Base-by-base conservation (phyloP, 805 yeast genomes). In the Starmerella potacharoeniae region DNA sequence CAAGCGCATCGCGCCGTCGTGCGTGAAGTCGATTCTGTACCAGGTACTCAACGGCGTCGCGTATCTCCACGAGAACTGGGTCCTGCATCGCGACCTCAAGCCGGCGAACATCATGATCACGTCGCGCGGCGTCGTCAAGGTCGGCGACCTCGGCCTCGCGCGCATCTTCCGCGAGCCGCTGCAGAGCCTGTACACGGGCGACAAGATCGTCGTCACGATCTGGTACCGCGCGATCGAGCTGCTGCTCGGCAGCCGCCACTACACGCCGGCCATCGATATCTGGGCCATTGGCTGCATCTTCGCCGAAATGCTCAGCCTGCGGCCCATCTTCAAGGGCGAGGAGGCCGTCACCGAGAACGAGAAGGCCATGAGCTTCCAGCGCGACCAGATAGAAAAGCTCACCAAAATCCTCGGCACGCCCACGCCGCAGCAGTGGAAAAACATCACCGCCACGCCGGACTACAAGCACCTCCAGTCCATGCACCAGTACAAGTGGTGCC, bases 51-150 rank as follows among this genome's bases (percentile, higher is more conserved):
- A 86, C 64, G 99, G 98, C 4, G 90, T 93, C 2, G 81, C 89
- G 0, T 93, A 83, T 65, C 70, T 93, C 44, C 99, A 93, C 69
- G 91, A 89, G 68, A 91, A 93, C 69, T 93, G 98, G 97, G 82
- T 93, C 2, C 73, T 93, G 51, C 99, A 93, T 69, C 76, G 99
- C 58, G 99, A 93, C 70, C 75, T 93, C 60, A 93, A 93, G 65
- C 99, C 99, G 0, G 98, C 98, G 2, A 91, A 91, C 70, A 91
- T 93, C 60, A 93, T 91, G 97, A 95, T 91, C 0, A 81, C 96
- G 0, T 77, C 82, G 8, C 80, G 78, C 56, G 98, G 98, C 0
- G 80, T 82, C n/a, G 93, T 91, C 17, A 93, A 93, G 68, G 90
- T 91, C 58, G 98, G 97, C 28, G 98, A 91, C 71, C 75, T 90